Conservation (phyloP, 345 rosid species). For the Bruguiera parviflora region DNA sequence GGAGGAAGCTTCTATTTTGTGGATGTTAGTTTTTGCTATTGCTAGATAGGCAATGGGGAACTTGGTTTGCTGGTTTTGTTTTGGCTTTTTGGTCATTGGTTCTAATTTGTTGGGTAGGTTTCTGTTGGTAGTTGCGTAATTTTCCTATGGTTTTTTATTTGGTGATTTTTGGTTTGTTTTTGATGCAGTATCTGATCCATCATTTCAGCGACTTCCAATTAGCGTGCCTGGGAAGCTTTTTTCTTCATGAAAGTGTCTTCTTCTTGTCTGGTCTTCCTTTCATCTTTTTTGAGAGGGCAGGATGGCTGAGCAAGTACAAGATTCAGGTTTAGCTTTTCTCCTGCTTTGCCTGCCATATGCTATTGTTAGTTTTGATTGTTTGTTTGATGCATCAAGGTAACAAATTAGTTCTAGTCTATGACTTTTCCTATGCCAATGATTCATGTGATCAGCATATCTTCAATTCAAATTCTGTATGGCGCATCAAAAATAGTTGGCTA, state of each 20-base stretch:
- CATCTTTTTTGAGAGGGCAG: slow-evolving; percentile 79
- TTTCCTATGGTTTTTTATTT: neutral
- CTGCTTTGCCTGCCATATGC: neutral
- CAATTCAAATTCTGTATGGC: no score
- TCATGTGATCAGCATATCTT: neutral
- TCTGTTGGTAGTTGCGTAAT: neutral
- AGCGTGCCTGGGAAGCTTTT: slow-evolving; percentile 89
- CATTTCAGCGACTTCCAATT: slow-evolving; percentile 89
- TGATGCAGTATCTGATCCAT: slow-evolving; percentile 68
- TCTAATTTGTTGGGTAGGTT: neutral
- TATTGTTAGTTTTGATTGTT: neutral
- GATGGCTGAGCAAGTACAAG: slow-evolving; percentile 76
- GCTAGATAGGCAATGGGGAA: no score
- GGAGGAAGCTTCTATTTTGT: no score
- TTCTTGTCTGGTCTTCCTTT: slow-evolving; percentile 94
- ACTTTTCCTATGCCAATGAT: neutral
- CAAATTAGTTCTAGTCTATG: neutral
- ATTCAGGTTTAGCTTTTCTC: slow-evolving; percentile 64
- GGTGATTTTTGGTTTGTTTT: neutral
- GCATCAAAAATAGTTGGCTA: no score
- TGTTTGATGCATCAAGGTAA: neutral
- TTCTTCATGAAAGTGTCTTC: slow-evolving; percentile 85
- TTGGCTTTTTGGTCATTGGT: neutral
- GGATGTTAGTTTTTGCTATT: no score
- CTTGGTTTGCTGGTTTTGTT: no score